Evolutionary conservation across 2,329 filamentous ascomycete genomes (phyloP), one percentile per base, ranked within the genome.

Genomic region (Colletotrichum ledebouriae): DNA sequence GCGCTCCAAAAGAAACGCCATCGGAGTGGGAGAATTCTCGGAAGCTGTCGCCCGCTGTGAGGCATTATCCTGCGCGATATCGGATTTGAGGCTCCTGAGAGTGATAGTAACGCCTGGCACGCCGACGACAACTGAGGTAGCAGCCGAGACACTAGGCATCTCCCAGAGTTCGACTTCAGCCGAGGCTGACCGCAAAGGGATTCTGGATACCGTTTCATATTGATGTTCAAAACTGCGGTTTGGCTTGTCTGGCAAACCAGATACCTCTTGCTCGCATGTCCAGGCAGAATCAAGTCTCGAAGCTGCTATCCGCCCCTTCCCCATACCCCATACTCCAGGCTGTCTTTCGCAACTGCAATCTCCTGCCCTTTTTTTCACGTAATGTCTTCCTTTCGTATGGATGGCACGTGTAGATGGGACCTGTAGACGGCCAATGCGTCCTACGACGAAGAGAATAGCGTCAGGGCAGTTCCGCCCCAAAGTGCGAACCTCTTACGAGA

Each of bases 401-500:
- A 39, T 44, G 64, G 64, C 37, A n/a, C 25, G 13, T 13, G 44
- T 4, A 15, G 47, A 17, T 6, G 6, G 46, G 60, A 9, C 15
- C 29, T 17, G 17, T 20, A 12, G 44, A 34, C 29, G 59, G 64
- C n/a, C 52, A 58, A 39, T 46, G 64, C 60, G 59, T 64, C 29
- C n/a, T 37, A 10, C 42, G 13, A 49, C 56, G 41, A 37, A 42
- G 55, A 15, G 3, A 13, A 59, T 50, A 47, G 55, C 39, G 47
- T 55, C 41, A 59, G 39, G 34, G 33, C 41, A 52, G 65, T 65
- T 55, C 60, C 39, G 61, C 46, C 10, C 6, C 37, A 34, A 34
- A 65, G 25, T 59, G 46, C 17, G 20, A 68, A 65, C 6, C 65
- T 65, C 20, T 68, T 65, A 65, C 65, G 61, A 59, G 61, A 68